These are phyloP conservation scores for Persicaria maculosa DNA, from an alignment of 148 eudicot species.

Conservation along the genomic window DNA sequence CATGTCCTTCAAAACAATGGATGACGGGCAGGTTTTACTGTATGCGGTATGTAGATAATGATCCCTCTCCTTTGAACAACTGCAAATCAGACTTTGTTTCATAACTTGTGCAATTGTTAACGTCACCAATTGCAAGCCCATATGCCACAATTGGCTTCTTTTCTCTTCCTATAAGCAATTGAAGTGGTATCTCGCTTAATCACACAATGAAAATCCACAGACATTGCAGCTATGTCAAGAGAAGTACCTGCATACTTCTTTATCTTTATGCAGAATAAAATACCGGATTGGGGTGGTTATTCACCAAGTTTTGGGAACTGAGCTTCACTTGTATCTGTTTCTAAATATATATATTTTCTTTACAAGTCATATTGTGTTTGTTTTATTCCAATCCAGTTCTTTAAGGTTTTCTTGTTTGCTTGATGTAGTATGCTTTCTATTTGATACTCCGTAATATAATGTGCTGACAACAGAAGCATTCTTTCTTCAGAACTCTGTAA, in stretches of 20 bases:
- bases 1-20: slow-evolving; percentile 99
- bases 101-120: neutral
- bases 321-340: neutral
- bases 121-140: neutral
- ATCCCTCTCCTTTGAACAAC: neutral
- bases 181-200: neutral
- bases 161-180: neutral
- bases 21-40: slow-evolving; percentile 89
- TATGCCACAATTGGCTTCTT: neutral
- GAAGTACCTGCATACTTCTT: neutral
- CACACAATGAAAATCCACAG: neutral
- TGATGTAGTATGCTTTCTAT: neutral
- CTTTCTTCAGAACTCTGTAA: slow-evolving; percentile 84
- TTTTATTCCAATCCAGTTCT: neutral
- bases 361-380: neutral
- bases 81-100: neutral
- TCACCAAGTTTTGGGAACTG: neutral
- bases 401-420: neutral
- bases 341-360: neutral
- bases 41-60: slow-evolving; percentile 62
- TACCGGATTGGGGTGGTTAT: neutral
- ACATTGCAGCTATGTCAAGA: neutral
- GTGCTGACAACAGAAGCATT: neutral
- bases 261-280: neutral
- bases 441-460: neutral